Conservation (phyloP, 176 grass and related monocot species). For the Melocanna baccifera region DNA sequence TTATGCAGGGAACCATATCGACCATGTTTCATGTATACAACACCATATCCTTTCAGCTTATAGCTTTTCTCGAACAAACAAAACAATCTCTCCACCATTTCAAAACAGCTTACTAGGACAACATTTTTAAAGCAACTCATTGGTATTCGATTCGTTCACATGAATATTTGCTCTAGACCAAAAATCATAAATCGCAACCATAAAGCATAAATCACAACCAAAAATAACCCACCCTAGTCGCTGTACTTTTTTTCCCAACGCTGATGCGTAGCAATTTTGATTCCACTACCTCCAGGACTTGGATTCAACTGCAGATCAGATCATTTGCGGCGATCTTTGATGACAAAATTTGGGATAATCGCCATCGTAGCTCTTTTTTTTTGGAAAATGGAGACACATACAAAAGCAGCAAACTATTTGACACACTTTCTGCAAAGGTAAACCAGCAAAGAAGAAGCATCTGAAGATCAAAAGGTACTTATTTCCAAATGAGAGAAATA, state of each 20-base stretch:
- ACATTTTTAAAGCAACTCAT: too few relatives aligned
- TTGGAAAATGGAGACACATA: not conserved
- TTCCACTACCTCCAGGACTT: not conserved
- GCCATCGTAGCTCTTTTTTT: not conserved
- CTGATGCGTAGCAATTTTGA: not conserved
- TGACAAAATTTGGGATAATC: not conserved
- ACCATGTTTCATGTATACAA: not conserved
- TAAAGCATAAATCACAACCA: too few relatives aligned
- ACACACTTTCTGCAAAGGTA: not conserved
- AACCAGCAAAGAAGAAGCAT: not conserved
- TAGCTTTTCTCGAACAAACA: too few relatives aligned
- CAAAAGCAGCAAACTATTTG: not conserved
- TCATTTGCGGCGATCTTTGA: not conserved
- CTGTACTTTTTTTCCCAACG: not conserved
- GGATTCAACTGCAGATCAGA: not conserved
- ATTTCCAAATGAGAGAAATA: not conserved
- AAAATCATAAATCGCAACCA: too few relatives aligned
- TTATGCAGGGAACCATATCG: not conserved
- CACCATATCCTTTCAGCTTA: not conserved
- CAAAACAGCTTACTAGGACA: too few relatives aligned
- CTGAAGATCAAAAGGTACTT: not conserved
- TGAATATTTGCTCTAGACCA: too few relatives aligned
- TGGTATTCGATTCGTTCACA: too few relatives aligned
- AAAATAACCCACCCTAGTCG: too few relatives aligned
- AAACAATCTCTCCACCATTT: too few relatives aligned